Conservation (phyloP, 2,329 filamentous ascomycete species). For the Allantophomopsis cytisporea region DNA sequence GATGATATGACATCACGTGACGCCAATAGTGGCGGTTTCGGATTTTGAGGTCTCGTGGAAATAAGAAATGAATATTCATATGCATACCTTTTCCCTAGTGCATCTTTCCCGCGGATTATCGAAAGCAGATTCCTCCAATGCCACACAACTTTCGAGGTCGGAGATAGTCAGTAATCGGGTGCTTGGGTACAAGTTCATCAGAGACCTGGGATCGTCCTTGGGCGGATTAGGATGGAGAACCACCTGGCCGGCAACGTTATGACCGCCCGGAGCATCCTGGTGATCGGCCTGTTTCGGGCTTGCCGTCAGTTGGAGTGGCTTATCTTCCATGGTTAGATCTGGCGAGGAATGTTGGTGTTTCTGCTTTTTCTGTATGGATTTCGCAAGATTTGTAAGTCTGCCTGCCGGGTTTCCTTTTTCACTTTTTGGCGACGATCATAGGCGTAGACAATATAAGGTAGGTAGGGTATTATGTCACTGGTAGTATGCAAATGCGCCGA, state of each 20-base stretch:
- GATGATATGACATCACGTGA: no score
- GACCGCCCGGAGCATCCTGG: no score
- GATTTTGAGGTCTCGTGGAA: no score
- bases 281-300: conserved; percentile 4
- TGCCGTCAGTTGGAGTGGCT: conserved; percentile 7
- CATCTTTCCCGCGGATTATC: conserved; percentile 32
- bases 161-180: conserved; percentile 57
- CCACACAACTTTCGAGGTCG: conserved; percentile 46
- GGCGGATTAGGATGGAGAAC: conserved; percentile 4
- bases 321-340: conserved; percentile 3
- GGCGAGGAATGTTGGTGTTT: conserved; percentile 5
- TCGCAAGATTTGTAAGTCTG: no score
- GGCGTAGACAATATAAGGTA: no score
- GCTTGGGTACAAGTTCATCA: conserved; percentile 54
- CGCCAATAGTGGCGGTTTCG: no score
- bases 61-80: neutral
- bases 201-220: conserved; percentile 7
- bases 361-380: no score
- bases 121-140: conserved; percentile 41
- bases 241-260: conserved; percentile 1
- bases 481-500: no score
- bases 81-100: conserved; percentile 36
- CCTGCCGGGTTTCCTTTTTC: no score
- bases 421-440: no score
- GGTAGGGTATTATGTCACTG: no score